Base-by-base conservation (phyloP, 352 stramenopile species). In the Lagenidium sp. region DNA sequence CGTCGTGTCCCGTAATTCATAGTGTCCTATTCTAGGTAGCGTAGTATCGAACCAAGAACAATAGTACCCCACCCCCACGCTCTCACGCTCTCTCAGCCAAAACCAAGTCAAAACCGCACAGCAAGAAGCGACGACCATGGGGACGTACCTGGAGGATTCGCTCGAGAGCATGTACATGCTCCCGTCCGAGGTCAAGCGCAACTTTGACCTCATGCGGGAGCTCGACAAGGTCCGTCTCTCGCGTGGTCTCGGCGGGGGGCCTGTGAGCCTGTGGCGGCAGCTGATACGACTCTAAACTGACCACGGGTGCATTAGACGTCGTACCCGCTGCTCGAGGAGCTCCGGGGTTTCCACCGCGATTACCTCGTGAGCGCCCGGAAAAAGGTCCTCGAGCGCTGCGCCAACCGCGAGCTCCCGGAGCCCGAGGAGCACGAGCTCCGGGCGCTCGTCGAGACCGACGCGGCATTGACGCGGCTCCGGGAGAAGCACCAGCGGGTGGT, bases 131-230 rank as follows among this genome's bases (percentile, higher is more conserved):
- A 35, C 16, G 20, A 54, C 6, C 32, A 93, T 93, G 80, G 80
- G 80, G 31, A 93, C 80, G 38, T 93, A 93, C 57, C 49, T 93
- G 39, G 80, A 93, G 48, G 80, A 93, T 66, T 90, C 76, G 40
- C 57, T 93, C 20, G 80, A 93, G 74, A 90, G 71, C 60, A 90
- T 93, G 68, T 90, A 90, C 63, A 82, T 90, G 75, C 74, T 93
- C 34, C 80, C 80, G 54, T 88, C 80, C 34, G 80, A 93, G 68
- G 71, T 93, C 57, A 93, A 93, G 64, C 77, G 80, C 52, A 93
- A 93, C 65, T 93, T 93, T 45, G 80, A 93, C 38, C 75, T 93
- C 42, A 90, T 93, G 75, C 75, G 80, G 16, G 80, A 93, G 58
- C 60, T 93, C 10, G 80, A 93, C 60, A 87, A 90, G 74, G 80